Base-by-base conservation (phyloP, 129 eudicot genomes). In the Saussurea involucrata region DNA sequence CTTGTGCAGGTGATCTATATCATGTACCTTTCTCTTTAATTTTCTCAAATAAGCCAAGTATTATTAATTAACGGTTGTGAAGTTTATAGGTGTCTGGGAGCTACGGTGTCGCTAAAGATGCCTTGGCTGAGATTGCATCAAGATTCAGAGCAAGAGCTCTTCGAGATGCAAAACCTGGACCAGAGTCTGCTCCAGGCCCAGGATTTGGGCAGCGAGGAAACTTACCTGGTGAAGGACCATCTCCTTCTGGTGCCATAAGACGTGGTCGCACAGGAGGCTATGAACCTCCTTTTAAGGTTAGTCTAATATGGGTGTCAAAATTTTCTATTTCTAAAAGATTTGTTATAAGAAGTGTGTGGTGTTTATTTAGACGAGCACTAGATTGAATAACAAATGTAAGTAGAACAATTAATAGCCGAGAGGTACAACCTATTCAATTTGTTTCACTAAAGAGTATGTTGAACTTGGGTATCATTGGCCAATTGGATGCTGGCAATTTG, bases 91-190 rank as follows among this genome's bases (percentile, higher is more conserved):
- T 90, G 74, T 87, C 96, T 53, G 96, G 95, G 76, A 86, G 74
- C 75, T 82, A 80, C 68, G 89, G 82, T 53, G 87, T 86, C 57
- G 91, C 91, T 28, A 89, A 86, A 86, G 97, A 87, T 68, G 96
- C 92, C 61, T 63, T 92, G 80, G 83, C 77, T 5, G 97, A 92
- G 88, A 86, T 92, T 74, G 88, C 90, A 46, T 84, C 92, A 40
- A 89, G 97, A 78, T 86, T 84, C 65, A 83, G 97, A 77, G 85
- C 86, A 22, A 89, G 97, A 79, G 84, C 85, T 81, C 80, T 92
- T 68, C 85, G 92, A 73, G 91, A 92, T 84, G 83, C 87, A 21
- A 86, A 76, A 80, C 73, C 76, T 80, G 85, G 79, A 57, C 73
- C 78, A 5, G 96, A 87, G 78, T 75, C 90, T 76, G 83, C 84